Evolutionary conservation across 2,329 filamentous ascomycete genomes (phyloP), one percentile per base, ranked within the genome.

Genomic region (Sphaerulina populicola): DNA sequence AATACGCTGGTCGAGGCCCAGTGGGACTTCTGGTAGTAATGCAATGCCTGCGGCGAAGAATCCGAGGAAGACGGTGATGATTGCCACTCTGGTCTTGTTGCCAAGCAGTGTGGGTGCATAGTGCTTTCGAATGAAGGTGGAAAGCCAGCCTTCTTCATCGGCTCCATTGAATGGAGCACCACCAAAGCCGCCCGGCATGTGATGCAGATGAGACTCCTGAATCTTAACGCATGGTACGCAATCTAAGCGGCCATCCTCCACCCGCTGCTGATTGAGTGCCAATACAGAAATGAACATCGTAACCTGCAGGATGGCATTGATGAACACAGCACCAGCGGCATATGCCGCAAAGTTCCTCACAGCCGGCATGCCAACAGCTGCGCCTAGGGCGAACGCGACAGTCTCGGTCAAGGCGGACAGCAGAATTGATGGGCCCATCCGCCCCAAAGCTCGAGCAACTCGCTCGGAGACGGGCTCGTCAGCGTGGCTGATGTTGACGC

Each of bases 311-410:
- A 97, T 68, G 0, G 94, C 94, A 66, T 98, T 98, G 75, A 98
- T 91, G 61, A 97, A 83, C 9, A 98, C 93, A 9, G 93, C 93
- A 45, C 93, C 93, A 1, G 93, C 90, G 10, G 93, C 93, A 66
- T 98, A 98, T 2, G 91, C 83, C 12, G 93, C 94, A 70, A 98
- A 98, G 69, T 98, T 98, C 56, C 89, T 82, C 39, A 98, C 94
- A 1, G 93, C 93, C 12, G 94, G 93, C 93, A 98, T 98, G 44
- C 90, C 90, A 6, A 96, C 94, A 55, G 93, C 91, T 38, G 88
- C 86, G 10, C 93, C 93, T 9, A 98, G 77, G 1, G 89, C 85
- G 68, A 98, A 98, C 2, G 91, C 90, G 21, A 90, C 82, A 0
- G 91, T 98, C 68, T 98, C 93, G 0, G 91, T 96, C 31, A 87